Evolutionary conservation across 1,284 basidiomycete genomes (phyloP).

Genomic region (Leccinum cinnamomeum): DNA sequence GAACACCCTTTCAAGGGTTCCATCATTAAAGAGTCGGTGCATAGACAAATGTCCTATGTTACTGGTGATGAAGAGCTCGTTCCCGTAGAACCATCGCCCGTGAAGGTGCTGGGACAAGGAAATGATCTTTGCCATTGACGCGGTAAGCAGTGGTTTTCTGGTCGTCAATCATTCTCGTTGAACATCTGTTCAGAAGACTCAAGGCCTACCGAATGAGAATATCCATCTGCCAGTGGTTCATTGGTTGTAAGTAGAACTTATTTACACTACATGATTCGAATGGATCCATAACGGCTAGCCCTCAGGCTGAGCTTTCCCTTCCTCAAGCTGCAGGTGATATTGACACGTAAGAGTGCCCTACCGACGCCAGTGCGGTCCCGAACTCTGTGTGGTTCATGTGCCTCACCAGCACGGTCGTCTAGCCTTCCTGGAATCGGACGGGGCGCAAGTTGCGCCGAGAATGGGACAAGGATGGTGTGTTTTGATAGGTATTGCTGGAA

Average conservation of each 20-base stretch:
- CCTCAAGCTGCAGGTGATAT: not conserved
- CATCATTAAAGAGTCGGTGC: too few species aligned
- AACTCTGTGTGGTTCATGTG: conserved; percentile 35
- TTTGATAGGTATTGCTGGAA: conserved; percentile 33
- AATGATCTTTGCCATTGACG: not conserved
- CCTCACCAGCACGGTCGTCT: conserved; percentile 40
- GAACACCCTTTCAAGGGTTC: too few species aligned
- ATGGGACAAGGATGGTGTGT: not conserved
- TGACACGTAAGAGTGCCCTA: not conserved
- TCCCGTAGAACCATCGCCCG: not conserved
- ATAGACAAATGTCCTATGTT: not conserved
- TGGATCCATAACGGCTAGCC: not conserved
- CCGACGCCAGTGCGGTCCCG: not conserved
- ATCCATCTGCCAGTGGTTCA: not conserved
- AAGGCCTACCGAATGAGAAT: not conserved
- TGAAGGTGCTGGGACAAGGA: not conserved
- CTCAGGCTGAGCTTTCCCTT: not conserved
- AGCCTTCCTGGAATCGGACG: conserved; percentile 31
- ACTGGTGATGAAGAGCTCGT: not conserved
- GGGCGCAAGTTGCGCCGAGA: conserved; percentile 19
- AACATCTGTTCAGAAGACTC: not conserved
- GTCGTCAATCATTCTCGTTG: not conserved
- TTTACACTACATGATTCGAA: not conserved
- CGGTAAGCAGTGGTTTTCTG: not conserved
- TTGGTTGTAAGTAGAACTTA: not conserved